Base-by-base conservation (phyloP, 441 rosid genomes). In the Bruguiera hainesii region DNA sequence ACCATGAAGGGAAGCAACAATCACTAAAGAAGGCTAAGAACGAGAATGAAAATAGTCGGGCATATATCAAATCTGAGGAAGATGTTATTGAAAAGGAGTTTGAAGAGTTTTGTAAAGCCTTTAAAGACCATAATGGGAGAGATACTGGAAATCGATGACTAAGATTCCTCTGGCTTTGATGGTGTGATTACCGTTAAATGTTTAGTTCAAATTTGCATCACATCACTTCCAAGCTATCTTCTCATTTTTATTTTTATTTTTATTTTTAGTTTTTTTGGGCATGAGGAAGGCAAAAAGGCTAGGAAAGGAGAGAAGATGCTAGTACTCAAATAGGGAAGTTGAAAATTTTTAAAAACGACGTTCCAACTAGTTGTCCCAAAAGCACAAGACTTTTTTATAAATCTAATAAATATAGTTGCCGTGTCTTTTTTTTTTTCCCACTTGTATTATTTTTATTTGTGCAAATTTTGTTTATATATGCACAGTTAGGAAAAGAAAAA, bases 21-120 rank as follows among this genome's bases (percentile, higher is more conserved):
- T 77, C 89, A 26, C 91, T 81, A 0, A 89, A 87, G 81, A 89
- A 89, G 70, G 67, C 82, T 0, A 89, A 83, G 70, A 42, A 69
- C 2, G 89, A 85, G 60, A 61, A 77, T 30, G 65, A 77, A 15
- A 63, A 76, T 23, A 68, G 70, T 7, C 71, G 64, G 6, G n/a
- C 56, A 0, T 64, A 77, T 51, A 81, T 75, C 37, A 83, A 83
- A 64, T 58, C 73, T 53, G 63, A 73, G 5, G 79, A 53, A 53
- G 58, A 71, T 39, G 66, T 69, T 1, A 63, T 75, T 1, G 71
- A 68, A 1, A 25, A 63, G 7, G 93, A 90, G 81, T 86, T 78
- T 64, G 80, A 71, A 37, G 88, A 84, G 20, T 85, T 89, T 26
- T 75, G 78, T 58, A 82, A 83, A 77, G 82, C 80, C 15, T 75